Evolutionary conservation across 495 filamentous ascomycete genomes (phyloP).

Genomic region (Neurospora africana): DNA sequence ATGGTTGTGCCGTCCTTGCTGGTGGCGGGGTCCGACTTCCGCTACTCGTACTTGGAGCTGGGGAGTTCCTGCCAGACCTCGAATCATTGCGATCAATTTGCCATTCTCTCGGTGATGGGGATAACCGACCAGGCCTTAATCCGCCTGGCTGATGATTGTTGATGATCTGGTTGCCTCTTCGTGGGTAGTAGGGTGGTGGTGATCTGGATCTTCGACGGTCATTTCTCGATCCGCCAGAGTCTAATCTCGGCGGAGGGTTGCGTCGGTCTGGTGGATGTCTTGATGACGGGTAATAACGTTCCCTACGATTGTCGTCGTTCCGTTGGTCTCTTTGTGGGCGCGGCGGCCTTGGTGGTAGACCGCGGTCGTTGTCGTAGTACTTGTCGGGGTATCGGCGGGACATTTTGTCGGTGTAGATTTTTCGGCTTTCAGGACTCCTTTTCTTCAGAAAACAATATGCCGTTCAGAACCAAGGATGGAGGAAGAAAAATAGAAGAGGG

Average conservation of each 20-base stretch:
- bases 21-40: not conserved
- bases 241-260: not conserved
- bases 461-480: not conserved
- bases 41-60: not conserved
- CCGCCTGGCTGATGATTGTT: not conserved
- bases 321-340: not conserved
- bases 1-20: not conserved
- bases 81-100: not conserved
- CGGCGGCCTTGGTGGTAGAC: not conserved
- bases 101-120: not conserved
- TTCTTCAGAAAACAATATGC: not conserved
- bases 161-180: not conserved
- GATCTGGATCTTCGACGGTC: not conserved
- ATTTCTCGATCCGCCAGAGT: not conserved
- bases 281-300: not conserved
- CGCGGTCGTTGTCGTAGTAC: not conserved
- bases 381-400: not conserved
- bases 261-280: not conserved
- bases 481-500: not conserved
- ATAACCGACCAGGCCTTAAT: not conserved
- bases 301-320: not conserved
- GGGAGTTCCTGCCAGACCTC: not conserved
- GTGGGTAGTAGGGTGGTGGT: not conserved
- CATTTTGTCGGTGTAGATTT: not conserved
- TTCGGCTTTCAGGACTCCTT: not conserved